These are phyloP conservation scores for Berkeleyomyces basicola DNA, from an alignment of 2,329 filamentous ascomycete species.

Conservation along the genomic window DNA sequence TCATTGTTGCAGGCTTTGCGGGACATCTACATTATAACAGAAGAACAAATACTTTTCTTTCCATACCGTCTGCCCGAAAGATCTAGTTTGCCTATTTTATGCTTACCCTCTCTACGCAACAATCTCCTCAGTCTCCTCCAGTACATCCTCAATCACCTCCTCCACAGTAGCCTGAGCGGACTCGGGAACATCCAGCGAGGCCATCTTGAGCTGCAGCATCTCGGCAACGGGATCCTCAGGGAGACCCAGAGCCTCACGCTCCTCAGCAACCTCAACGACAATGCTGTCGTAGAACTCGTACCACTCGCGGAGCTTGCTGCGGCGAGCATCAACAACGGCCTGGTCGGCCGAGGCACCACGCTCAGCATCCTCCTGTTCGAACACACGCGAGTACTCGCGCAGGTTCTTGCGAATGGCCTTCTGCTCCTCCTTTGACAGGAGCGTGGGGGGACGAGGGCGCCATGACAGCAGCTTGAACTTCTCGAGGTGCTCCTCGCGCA, in stretches of 20 bases:
- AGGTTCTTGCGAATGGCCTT: constrained; percentile 97
- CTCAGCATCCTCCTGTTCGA: constrained; percentile 89
- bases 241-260: constrained; percentile 51
- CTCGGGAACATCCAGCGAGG: constrained; percentile 41
- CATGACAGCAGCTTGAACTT: constrained; percentile 97
- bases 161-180: constrained; percentile 50
- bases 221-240: constrained; percentile 47
- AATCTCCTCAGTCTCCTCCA: constrained; percentile 73
- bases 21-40: neutral
- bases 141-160: constrained; percentile 70
- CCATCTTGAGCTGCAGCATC: constrained; percentile 40
- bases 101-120: constrained; percentile 22
- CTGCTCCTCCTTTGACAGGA: constrained; percentile 92
- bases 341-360: constrained; percentile 87
- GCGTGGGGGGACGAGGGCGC: constrained; percentile 80
- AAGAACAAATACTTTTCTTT: constrained; percentile 13
- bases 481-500: constrained; percentile 82
- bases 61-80: constrained; percentile 7
- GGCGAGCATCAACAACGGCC: constrained; percentile 77
- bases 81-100: constrained; percentile 1
- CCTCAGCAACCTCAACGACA: constrained; percentile 54
- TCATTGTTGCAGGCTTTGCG: too few relatives aligned
- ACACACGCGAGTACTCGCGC: constrained; percentile 84
- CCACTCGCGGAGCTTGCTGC: constrained; percentile 78
- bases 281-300: constrained; percentile 61